Base-by-base conservation (phyloP, 1,284 basidiomycete genomes). In the Moesziomyces sp. region DNA sequence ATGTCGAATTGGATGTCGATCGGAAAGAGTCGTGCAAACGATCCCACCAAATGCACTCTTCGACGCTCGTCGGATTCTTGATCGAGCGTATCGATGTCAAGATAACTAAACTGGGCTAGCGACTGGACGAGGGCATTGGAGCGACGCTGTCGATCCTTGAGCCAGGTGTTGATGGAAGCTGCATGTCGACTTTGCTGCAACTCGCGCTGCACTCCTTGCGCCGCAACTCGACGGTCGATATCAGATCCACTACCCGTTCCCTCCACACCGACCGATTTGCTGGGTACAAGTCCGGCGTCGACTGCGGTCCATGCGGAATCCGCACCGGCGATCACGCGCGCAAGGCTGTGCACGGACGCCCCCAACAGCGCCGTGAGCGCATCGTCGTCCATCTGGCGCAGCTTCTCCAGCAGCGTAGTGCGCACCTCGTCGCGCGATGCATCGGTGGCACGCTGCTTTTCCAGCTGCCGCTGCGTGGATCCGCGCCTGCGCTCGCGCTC, bases 231-330 rank as follows among this genome's bases (percentile, higher is more conserved):
- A 8, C 64, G 64, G 48, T 73, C 70, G 18, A 73, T 55, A 14
- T 73, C 64, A 26, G 42, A 46, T 1, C 46, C 70, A 43, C 70
- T 73, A 2, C 64, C 64, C 3, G 43, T 45, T 0, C 64, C 64
- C 42, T 73, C 70, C 5, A 73, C 50, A 26, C 70, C 70, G 11
- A 73, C 70, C 3, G 46, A 44, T 21, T 60, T 67, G 45, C 64
- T 63, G 16, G 70, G 63, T 11, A 67, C 23, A 33, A 67, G 38
- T 10, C n/a, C 14, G 0, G 49, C 28, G 42, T 62, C 49, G 30
- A 58, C 26, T 28, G 28, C 45, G 38, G 51, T 3, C 38, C 46
- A 46, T 14, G 42, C 42, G 19, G 45, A 45, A 24, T 9, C n/a
- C 18, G 13, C 30, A 8, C 40, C 58, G 7, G 43, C 45, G 3